Base-by-base conservation (phyloP, 2,329 filamentous ascomycete genomes). In the Ophiocordyceps unilateralis region DNA sequence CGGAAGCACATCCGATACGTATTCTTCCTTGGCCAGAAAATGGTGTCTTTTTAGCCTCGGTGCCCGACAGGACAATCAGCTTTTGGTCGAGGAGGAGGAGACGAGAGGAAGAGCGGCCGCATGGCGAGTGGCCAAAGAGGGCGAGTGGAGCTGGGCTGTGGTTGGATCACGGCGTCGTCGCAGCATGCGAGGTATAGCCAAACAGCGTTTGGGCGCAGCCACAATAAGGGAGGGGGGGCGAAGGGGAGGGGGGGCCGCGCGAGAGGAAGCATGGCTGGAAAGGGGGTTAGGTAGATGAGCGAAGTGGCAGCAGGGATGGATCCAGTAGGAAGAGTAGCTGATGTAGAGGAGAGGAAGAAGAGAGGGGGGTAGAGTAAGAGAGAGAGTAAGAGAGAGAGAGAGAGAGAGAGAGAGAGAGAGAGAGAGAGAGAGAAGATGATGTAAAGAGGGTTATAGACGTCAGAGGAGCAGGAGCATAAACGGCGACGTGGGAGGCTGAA, bases 51-150 rank as follows among this genome's bases (percentile, higher is more conserved):
- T 39, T 43, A 26, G 40, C 11, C 30, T 41, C 30, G 39, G 17
- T 43, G 41, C 44, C 44, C 19, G 24, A 42, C n/a, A n/a, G n/a
- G n/a, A n/a, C n/a, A n/a, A n/a, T n/a, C n/a, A n/a, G n/a, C n/a
- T n/a, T n/a, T n/a, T 12, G 23, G n/a, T 22, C 17, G 11, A 32
- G 15, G 15, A 12, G 30, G 30, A n/a, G 15, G 30, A 47, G 44
- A 51, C 45, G 20, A 50, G 50, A 46, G 52, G 48, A n/a, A n/a
- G n/a, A n/a, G n/a, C n/a, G 57, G 56, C 53, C 56, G 57, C 48
- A 48, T 48, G 43, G 51, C 52, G 58, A 58, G 57, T 56, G 57
- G 55, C 57, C 57, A 49, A 19, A 12, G 15, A 54, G 55, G 55
- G 53, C 50, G 54, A 24, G 57, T 59, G 57, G 57, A 55, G 52